These are phyloP conservation scores for Wickerhamiella nectarea DNA, from an alignment of 805 yeast genomes.

Conservation along the genomic window DNA sequence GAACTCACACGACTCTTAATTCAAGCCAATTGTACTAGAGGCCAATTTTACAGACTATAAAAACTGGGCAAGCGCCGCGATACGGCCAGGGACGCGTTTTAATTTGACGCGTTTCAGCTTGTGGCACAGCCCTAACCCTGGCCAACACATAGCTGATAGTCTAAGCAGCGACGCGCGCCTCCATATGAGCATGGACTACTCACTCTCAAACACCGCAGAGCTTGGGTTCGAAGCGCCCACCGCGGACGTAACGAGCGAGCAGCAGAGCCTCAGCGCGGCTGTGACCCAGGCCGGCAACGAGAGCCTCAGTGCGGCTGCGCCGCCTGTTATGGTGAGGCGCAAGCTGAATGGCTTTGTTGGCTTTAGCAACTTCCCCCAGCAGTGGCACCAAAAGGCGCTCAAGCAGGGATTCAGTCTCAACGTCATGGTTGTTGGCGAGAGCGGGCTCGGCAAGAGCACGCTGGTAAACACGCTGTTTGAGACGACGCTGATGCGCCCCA, in stretches of 20 bases:
- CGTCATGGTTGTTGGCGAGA: conserved; percentile 69
- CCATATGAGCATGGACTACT: not conserved
- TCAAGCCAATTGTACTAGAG: too few relatives aligned
- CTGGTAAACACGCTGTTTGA: conserved; percentile 82
- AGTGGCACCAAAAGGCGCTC: conserved; percentile 92
- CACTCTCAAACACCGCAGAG: not conserved
- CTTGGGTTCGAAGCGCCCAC: conserved; percentile 6
- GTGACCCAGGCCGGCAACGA: conserved; percentile 11
- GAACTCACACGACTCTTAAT: too few relatives aligned
- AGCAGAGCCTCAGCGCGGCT: conserved; percentile 12
- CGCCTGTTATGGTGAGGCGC: conserved; percentile 55
- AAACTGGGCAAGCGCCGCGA: too few relatives aligned
- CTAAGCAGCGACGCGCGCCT: not conserved
- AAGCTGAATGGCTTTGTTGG: conserved; percentile 90
- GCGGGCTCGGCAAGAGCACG: conserved; percentile 88
- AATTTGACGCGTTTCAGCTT: too few relatives aligned
- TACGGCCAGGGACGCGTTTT: too few relatives aligned
- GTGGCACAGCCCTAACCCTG: not conserved
- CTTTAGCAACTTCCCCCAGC: conserved; percentile 93
- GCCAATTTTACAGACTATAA: too few relatives aligned
- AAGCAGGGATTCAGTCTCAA: conserved; percentile 83
- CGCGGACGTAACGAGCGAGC: conserved; percentile 9
- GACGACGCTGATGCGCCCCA: conserved; percentile 31
- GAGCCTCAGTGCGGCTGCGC: conserved; percentile 7
- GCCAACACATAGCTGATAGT: not conserved